phyloP scores from a whole-genome alignment of 1,284 basidiomycete species.

The Coniferiporia weirii region DNA sequence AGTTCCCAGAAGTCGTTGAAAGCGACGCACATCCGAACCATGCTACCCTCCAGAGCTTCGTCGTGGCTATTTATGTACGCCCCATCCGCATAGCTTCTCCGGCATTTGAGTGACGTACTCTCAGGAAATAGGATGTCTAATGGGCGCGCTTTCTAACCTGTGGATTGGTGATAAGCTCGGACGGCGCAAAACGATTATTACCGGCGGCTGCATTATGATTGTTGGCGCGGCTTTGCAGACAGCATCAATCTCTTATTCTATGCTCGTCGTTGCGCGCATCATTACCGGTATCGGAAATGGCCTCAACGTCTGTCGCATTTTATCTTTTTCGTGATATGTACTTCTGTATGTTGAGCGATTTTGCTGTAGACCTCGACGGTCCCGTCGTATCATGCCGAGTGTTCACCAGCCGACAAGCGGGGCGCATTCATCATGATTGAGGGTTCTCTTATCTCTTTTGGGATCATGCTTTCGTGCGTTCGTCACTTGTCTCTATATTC shows the following conservation, averaged over 20 bases:
- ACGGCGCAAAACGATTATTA: slow-evolving; percentile 44
- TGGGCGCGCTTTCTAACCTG: slow-evolving; percentile 47
- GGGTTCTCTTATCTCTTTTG: slow-evolving; percentile 63
- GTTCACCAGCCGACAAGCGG: slow-evolving; percentile 53
- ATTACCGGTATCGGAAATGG: slow-evolving; percentile 66
- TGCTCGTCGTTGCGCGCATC: slow-evolving; percentile 58
- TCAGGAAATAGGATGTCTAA: slow-evolving; percentile 50
- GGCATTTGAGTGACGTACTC: not conserved
- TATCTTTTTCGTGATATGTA: not conserved
- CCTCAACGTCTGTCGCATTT: slow-evolving; percentile 42
- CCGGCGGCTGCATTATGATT: slow-evolving; percentile 55
- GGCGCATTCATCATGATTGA: slow-evolving; percentile 67
- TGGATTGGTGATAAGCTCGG: slow-evolving; percentile 53
- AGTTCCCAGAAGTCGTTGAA: slow-evolving; percentile 43
- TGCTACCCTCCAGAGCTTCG: slow-evolving; percentile 49
- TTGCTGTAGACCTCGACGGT: slow-evolving; percentile 54
- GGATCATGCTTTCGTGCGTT: slow-evolving; percentile 63
- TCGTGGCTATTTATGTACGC: slow-evolving; percentile 50
- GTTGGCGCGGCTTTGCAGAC: slow-evolving; percentile 58
- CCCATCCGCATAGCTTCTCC: no score
- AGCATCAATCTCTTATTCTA: slow-evolving; percentile 46
- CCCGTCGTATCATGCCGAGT: slow-evolving; percentile 62
- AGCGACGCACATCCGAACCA: slow-evolving; percentile 34
- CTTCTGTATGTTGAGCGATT: not conserved
- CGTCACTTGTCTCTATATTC: slow-evolving; percentile 31